Base-by-base conservation (phyloP, 1,284 basidiomycete species). In the Leccinum angustisporum region DNA sequence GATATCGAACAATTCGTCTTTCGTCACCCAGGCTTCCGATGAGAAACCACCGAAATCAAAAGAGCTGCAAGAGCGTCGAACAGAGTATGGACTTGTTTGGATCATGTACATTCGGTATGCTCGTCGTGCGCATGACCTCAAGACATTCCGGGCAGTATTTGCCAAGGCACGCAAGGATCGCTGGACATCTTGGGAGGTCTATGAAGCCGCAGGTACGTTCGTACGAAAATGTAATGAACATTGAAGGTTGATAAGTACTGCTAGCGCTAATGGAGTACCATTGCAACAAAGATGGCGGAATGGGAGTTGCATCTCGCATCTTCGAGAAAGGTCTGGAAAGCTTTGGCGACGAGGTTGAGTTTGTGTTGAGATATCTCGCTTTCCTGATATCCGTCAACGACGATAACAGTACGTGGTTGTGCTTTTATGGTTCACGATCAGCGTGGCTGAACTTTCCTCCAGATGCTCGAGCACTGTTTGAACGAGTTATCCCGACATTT, bases 391-490 rank as follows among this genome's bases (percentile, higher is more conserved):
- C 90, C 18, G 86, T 97, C 78, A 98, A 99, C 73, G 97, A 99
- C 76, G 92, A 96, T 70, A 94, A 90, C 72, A 98, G 95, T 96
- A 70, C 84, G 84, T 52, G 8, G 25, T 48, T 60, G 54, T 18
- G n/a, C 34, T 58, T 50, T 58, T 18, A 53, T 48, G 30, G 21
- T n/a, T 33, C 27, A 5, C 31, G 5, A 56, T 57, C 54, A 56
- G 38, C 7, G 48, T 59, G 51, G 52, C 58, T 52, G 56, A 18
- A 18, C 30, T 38, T 33, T 63, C 8, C 33, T 63, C 7, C 65
- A 97, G 96, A 99, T 78, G 97, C 96, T 1, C 88, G 97, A 52
- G 96, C 97, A 0, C 79, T 99, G 30, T 98, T 99, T 72, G 97
- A 99, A 75, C 86, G 93, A 51, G 88, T 92, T 11, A 90, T 95